Evolutionary conservation across 176 grass and related monocot genomes (phyloP), one percentile per base, ranked within the genome.

Genomic region (Elymus sibiricus): DNA sequence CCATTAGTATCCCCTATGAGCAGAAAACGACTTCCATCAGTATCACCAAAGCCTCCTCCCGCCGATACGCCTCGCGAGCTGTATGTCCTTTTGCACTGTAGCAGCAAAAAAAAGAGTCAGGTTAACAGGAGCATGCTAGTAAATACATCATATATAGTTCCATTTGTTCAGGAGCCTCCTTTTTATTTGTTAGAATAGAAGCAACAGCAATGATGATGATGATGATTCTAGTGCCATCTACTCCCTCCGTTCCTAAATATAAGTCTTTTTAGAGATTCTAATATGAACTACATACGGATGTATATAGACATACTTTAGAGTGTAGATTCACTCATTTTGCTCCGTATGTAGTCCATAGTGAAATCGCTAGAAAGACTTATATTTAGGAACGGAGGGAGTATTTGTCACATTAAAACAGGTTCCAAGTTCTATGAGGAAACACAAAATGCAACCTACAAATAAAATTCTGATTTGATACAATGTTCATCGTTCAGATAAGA

Each of bases 41-140:
- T 27, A 35, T 87, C 84, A 89, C 86, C 92, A 94, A 6, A 79
- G 79, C 58, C 56, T 90, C 84, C 24, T 40, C 8, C 94, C 97
- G 34, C 82, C 81, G 21, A 99, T 96, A 22, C 94, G 92, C 85
- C 94, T 93, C 9, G 92, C 97, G 12, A 99, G 90, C n/a, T 97
- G 90, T 9, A 99, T 90, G 87, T 99, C 97, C 87, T 85, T 94
- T 83, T 93, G 82, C 97, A 96, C 97, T 94, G 90, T 28, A 90
- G 39, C 67, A 80, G 22, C 19, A 43, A 67, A 68, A 43, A 43
- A 67, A 56, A 59, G 72, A 21, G n/a, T 46, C 12, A 85, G 21
- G 29, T 34, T 25, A 43, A 74, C 24, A 6, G 35, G 16, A 15
- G 31, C 32, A 76, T 61, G 65, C 22, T 79, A 19, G 12, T 27